Evolutionary conservation across 1,139 yeast species (phyloP).

Genomic region (Hemisphaericaspora xylofermentans): DNA sequence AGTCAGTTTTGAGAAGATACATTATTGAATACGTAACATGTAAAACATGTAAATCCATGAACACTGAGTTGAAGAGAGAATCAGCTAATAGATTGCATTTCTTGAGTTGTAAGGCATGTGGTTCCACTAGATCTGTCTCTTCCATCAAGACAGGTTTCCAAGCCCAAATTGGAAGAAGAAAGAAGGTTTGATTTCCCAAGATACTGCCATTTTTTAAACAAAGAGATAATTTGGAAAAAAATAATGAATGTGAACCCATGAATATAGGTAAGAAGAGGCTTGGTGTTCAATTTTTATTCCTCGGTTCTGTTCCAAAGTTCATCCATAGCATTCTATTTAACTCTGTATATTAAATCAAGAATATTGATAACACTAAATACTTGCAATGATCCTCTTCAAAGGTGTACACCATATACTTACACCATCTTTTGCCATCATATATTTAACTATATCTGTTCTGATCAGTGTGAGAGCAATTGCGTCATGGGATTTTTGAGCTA

Average conservation of each 20-base stretch:
- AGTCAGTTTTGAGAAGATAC: slow-evolving; percentile 92
- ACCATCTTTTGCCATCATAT: slow-evolving; percentile 52
- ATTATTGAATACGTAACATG: slow-evolving; percentile 97
- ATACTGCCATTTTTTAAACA: background rate
- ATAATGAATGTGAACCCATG: too few species aligned
- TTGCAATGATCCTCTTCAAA: slow-evolving; percentile 42
- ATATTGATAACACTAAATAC: slow-evolving; percentile 5
- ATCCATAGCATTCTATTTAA: slow-evolving; percentile 1
- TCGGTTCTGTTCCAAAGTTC: background rate
- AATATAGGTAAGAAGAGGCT: too few species aligned
- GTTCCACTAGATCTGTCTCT: slow-evolving; percentile 94
- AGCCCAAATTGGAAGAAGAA: slow-evolving; percentile 85
- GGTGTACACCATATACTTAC: slow-evolving; percentile 59
- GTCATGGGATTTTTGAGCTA: slow-evolving; percentile 6
- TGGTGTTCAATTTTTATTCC: background rate
- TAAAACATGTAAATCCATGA: slow-evolving; percentile 97
- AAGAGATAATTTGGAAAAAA: too few species aligned
- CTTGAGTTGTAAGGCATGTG: slow-evolving; percentile 97
- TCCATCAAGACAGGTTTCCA: slow-evolving; percentile 99
- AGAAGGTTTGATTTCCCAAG: slow-evolving; percentile 37
- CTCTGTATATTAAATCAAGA: slow-evolving; percentile 2
- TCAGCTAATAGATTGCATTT: slow-evolving; percentile 94
- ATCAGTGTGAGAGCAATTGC: slow-evolving; percentile 7
- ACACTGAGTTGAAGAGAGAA: slow-evolving; percentile 93
- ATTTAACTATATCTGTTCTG: slow-evolving; percentile 35